These are phyloP conservation scores for Talaromyces funiculosus DNA, from an alignment of 2,329 filamentous ascomycete genomes.

Conservation along the genomic window DNA sequence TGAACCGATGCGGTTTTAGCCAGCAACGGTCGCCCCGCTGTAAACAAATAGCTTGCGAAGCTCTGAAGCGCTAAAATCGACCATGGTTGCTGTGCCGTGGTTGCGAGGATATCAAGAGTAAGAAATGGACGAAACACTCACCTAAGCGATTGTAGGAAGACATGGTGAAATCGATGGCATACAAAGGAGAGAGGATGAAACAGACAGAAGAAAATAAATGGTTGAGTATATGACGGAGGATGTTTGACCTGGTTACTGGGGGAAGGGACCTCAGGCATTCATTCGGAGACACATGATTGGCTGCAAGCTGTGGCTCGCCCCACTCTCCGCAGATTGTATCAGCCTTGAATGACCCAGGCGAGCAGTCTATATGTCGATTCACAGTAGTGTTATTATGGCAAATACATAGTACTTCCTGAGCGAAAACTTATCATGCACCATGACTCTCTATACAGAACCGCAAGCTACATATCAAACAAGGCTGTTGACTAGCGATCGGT, in stretches of 20 bases:
- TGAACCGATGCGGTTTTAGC: conserved; percentile 6
- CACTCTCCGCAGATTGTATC: not conserved
- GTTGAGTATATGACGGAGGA: not conserved
- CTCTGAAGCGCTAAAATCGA: not conserved
- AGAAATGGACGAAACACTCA: not conserved
- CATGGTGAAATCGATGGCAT: conserved; percentile 3
- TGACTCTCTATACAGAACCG: too few species aligned
- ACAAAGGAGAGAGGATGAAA: not conserved
- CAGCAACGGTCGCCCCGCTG: conserved; percentile 11
- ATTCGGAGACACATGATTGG: not conserved
- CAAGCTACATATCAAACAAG: not conserved
- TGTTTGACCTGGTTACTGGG: conserved; percentile 1
- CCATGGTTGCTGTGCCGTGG: not conserved
- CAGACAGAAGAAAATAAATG: not conserved
- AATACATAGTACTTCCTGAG: too few species aligned
- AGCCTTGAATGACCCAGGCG: too few species aligned
- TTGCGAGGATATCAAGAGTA: not conserved
- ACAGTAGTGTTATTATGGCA: too few species aligned
- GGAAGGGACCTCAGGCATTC: not conserved
- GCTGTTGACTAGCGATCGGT: not conserved
- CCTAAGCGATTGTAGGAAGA: conserved; percentile 15
- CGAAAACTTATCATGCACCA: too few species aligned
- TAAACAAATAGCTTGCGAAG: conserved; percentile 12
- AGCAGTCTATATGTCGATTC: too few species aligned
- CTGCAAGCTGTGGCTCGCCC: not conserved